A percentile compares a stretch with the other conserved stretches of the same genome.
phyloP scores from a whole-genome alignment of 495 filamentous ascomycete species.

The Elasticomyces elasticus region DNA sequence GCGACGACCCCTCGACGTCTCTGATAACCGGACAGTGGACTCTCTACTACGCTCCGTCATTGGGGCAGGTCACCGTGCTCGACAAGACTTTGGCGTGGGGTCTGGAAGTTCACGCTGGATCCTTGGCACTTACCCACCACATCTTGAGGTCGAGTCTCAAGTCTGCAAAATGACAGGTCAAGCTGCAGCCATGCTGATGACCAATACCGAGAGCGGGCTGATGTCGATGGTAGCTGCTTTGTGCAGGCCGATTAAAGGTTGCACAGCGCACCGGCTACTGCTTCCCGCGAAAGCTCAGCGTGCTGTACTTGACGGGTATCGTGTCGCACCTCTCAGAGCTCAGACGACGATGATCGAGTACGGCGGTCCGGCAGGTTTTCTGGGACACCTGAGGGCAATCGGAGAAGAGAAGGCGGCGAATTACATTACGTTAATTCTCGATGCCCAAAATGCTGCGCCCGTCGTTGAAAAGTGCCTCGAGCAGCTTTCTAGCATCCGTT shows the following conservation, averaged over 20 bases:
- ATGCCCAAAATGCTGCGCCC: neutral
- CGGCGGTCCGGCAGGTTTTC: neutral
- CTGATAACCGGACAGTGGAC: neutral
- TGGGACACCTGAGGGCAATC: neutral
- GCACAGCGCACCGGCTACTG: neutral
- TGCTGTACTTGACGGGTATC: neutral
- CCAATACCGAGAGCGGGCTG: neutral
- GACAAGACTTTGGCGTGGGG: neutral
- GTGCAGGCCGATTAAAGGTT: neutral
- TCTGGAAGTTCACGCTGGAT: slow-evolving; percentile 3
- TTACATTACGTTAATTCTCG: neutral
- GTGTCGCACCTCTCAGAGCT: neutral
- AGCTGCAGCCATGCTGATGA: neutral
- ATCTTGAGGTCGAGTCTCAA: neutral
- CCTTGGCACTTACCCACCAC: neutral
- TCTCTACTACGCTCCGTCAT: neutral
- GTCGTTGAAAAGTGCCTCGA: neutral
- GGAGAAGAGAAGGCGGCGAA: neutral
- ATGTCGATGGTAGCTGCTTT: slow-evolving; percentile 1
- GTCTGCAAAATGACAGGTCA: neutral
- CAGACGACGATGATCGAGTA: neutral
- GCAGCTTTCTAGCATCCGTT: neutral
- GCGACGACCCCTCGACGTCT: no score
- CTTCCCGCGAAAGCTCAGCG: neutral
- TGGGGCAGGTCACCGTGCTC: neutral